Evolutionary conservation across 2,329 filamentous ascomycete genomes (phyloP), one percentile per base, ranked within the genome.

Genomic region (Neospermospora avenae): DNA sequence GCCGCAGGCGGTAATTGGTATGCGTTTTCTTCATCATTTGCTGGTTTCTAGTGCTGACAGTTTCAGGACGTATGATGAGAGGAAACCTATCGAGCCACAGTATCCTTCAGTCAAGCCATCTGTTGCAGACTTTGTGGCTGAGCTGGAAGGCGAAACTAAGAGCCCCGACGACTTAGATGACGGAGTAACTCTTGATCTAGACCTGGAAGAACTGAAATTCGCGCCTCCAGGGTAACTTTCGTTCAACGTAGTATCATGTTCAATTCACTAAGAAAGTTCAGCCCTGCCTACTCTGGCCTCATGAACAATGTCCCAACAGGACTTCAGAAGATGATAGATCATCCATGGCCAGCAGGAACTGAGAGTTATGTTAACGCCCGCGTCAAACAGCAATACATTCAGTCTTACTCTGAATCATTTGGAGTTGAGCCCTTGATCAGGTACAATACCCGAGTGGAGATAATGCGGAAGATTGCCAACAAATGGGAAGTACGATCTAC

Each of bases 1-100:
- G 76, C 73, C 16, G 75, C 78, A n/a, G 83, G 83, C 2, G 83
- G 83, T 14, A 77, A 83, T 28, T 85, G 83, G 83, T 68, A 22
- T 34, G 58, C 56, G n/a, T 46, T 34, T 18, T 4, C 8, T 14
- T 5, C 14, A 4, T 14, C 1, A 24, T 49, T 10, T 34, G 14
- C 3, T 41, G 16, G 14, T n/a, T 6, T 8, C 4, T n/a, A 20
- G 34, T 28, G 20, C 35, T 59, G 4, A 57, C 8, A 37, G 34
- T 13, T 24, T 2, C 22, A 68, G 67, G 68, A 48, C 58, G 10
- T 75, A 66, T 16, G 66, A 68, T 61, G 64, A 66, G 35, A 56
- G 67, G 11, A 59, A 56, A 20, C 63, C 69, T 5, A 48, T 62
- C 4, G 67, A 70, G 46, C 63, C 66, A 8, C 51, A 22, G 20